phyloP scores from a whole-genome alignment of 1,284 basidiomycete species.

The Cryptococcus neoformans region DNA sequence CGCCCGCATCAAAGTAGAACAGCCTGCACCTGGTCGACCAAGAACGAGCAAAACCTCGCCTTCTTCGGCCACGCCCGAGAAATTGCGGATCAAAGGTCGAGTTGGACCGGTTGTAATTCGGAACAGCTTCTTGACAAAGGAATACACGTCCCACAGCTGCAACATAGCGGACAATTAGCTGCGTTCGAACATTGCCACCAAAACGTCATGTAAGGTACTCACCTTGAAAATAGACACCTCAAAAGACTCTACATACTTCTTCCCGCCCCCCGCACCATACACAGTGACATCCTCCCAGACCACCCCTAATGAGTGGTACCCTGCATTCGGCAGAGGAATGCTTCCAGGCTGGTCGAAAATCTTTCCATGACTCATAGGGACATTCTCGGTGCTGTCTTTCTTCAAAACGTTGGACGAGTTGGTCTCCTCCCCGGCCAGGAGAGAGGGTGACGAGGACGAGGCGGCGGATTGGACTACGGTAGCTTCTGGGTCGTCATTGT shows the following conservation, averaged over 20 bases:
- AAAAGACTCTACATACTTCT: neutral
- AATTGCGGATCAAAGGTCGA: neutral
- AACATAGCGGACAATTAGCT: neutral
- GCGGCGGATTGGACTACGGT: too few relatives aligned
- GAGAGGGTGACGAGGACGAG: too few relatives aligned
- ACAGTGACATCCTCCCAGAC: neutral
- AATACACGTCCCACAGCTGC: neutral
- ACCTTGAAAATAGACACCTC: neutral
- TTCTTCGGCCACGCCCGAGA: neutral
- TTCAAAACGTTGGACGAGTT: too few relatives aligned
- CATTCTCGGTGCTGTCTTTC: too few relatives aligned
- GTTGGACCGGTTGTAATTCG: neutral
- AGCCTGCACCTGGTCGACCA: constrained; percentile 36
- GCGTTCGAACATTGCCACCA: neutral
- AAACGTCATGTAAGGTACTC: neutral
- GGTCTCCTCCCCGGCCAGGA: too few relatives aligned
- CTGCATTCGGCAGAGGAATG: neutral
- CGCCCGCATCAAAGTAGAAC: constrained; percentile 43
- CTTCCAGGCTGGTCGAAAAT: neutral
- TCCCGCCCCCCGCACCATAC: neutral
- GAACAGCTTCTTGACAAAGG: neutral
- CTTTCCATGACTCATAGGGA: too few relatives aligned
- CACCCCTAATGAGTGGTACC: neutral
- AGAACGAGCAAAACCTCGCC: constrained; percentile 22
- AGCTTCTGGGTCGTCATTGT: too few relatives aligned